Evolutionary conservation across 2,329 filamentous ascomycete genomes (phyloP).

Genomic region (Colletotrichum tofieldiae): DNA sequence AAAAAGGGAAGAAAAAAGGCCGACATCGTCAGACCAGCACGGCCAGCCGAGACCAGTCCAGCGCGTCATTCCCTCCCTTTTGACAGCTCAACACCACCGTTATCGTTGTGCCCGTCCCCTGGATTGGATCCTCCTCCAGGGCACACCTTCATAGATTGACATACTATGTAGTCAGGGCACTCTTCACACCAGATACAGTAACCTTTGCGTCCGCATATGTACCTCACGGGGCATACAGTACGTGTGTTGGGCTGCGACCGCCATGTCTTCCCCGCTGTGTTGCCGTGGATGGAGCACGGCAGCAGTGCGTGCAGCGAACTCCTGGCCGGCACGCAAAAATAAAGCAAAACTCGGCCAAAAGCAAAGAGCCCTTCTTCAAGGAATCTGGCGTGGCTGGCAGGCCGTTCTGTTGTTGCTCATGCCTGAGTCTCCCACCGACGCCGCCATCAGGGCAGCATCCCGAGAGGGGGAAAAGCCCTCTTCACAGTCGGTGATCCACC

Average conservation of each 20-base stretch:
- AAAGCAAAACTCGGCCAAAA: constrained; percentile 13
- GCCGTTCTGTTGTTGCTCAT: constrained; percentile 4
- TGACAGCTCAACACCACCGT: constrained; percentile 16
- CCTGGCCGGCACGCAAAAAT: constrained; percentile 25
- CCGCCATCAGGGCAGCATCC: constrained; percentile 16
- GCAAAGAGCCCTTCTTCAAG: neutral
- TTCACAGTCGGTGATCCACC: constrained; percentile 2
- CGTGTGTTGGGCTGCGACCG: constrained; percentile 32
- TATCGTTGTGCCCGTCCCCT: neutral
- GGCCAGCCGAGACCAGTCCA: constrained; percentile 38
- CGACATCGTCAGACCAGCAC: constrained; percentile 32
- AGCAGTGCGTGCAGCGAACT: constrained; percentile 5
- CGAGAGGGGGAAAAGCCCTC: constrained; percentile 5
- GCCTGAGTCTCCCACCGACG: constrained; percentile 21
- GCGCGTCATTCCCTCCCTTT: constrained; percentile 36
- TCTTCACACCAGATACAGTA: constrained; percentile 4
- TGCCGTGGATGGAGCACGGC: constrained; percentile 1
- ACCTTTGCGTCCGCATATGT: constrained; percentile 3
- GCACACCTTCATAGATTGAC: constrained; percentile 1
- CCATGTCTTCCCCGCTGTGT: constrained; percentile 25
- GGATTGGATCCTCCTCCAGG: constrained; percentile 11
- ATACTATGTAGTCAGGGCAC: neutral
- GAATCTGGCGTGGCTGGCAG: constrained; percentile 8
- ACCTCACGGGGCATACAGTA: neutral
- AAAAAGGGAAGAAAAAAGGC: constrained; percentile 22